Evolutionary conservation across 169 alveolate species (phyloP), one percentile per base, ranked within the genome.

Genomic region (Pseudocohnilembus persalinus): DNA sequence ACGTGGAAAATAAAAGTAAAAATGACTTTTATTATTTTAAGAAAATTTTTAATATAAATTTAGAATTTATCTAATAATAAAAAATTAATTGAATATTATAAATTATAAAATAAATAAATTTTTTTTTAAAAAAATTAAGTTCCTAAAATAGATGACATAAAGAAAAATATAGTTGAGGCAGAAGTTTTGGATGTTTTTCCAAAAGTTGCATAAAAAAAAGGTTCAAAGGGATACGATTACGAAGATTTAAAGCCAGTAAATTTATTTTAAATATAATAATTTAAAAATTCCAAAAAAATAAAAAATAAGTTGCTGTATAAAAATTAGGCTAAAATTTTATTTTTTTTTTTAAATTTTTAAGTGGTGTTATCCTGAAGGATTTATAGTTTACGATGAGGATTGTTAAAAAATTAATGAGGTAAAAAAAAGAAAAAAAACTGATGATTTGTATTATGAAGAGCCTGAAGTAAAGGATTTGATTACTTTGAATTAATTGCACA

Each of bases 331-430:
- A 49, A 11, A 49, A 49, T 49, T 49, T 49, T 11, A 49, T 11
- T 49, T 49, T 49, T 11, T 30, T 73, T 73, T 6, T 73, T n/a
- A 1, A 24, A 77, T 35, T 35, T 32, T 32, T n/a, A 29, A 79
- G 84, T 79, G 84, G 84, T 79, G 84, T 29, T 79, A 49, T 63
- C 84, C 84, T 28, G 49, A 79, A 28, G 84, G 84, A 0, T 29
- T 79, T 79, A 29, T 30, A 29, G 64, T 79, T 29, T 79, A 79
- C 30, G 73, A 79, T 63, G 84, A 79, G 29, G 63, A 79, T 0
- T 72, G 35, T 49, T n/a, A 79, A 30, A 79, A 79, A 49, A 34
- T 79, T 11, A 79, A 79, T 79, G 33, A 31, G 20, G 29, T 49
- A 26, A 26, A 15, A 15, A 6, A 26, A 11, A 49, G 0, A 72